Evolutionary conservation across 129 eudicot species (phyloP).

Genomic region (Flaveria sonorensis): DNA sequence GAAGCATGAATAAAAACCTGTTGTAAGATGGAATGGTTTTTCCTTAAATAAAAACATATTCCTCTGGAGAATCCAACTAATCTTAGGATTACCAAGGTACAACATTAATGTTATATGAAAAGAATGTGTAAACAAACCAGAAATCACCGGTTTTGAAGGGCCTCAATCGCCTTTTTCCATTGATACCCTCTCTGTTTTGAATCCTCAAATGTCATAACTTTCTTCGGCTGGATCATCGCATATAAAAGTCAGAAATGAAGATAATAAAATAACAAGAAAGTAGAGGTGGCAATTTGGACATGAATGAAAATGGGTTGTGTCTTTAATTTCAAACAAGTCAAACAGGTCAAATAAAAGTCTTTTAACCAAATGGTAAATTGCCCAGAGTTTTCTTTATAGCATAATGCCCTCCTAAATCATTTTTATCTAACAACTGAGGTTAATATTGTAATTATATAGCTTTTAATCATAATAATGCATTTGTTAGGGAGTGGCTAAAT

Average conservation of each 20-base stretch:
- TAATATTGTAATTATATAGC: not conserved
- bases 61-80: constrained; percentile 39
- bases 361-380: not conserved
- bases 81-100: constrained; percentile 33
- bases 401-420: not conserved
- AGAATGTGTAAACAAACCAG: constrained; percentile 45
- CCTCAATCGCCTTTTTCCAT: constrained; percentile 94
- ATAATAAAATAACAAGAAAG: not conserved
- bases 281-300: not conserved
- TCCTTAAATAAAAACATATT: constrained; percentile 27
- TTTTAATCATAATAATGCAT: not conserved
- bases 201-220: constrained; percentile 83
- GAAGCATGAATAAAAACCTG: constrained; percentile 16
- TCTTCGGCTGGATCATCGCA: constrained; percentile 72
- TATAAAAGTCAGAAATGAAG: not conserved
- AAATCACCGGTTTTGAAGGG: constrained; percentile 81
- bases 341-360: not conserved
- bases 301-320: not conserved
- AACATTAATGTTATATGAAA: constrained; percentile 45
- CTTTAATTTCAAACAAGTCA: constrained; percentile 5
- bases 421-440: not conserved
- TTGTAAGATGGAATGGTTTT: constrained; percentile 25
- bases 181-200: constrained; percentile 88
- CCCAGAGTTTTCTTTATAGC: not conserved
- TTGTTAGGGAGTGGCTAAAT: not conserved